Evolutionary conservation across 2,329 filamentous ascomycete species (phyloP), one percentile per base, ranked within the genome.

Genomic region (Colletotrichum shisoi): DNA sequence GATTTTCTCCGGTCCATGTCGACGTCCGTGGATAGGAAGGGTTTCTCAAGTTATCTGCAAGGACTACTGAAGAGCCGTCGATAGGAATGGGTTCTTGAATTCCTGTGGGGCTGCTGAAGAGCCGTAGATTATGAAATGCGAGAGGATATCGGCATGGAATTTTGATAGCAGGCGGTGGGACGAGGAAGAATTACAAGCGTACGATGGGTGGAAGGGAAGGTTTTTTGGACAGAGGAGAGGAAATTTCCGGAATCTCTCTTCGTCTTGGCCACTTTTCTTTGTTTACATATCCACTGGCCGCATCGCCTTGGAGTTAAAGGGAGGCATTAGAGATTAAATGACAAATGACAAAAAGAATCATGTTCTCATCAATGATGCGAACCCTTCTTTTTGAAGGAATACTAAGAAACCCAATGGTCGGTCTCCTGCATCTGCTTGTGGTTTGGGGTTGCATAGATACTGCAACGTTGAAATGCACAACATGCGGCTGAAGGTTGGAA

Each of bases 41-140:
- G 80, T 0, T 87, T 92, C 66, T 83, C 88, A 19, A 82, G 83
- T 48, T 94, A 92, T 73, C 79, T 94, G 52, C 82, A 85, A 70
- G 81, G 79, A 12, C 80, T 90, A 49, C 73, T 88, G 60, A 34
- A 34, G 31, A 34, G 31, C 83, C 12, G 81, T 80, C 15, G 87
- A 89, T 71, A 84, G 84, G 70, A 90, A 89, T 71, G 80, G 80
- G 0, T 87, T 92, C 66, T 83, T 88, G 19, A 82, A 83, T 48
- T 94, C 91, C 79, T 93, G 52, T 82, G 85, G 70, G 81, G 79
- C 80, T 90, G 48, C 73, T 88, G 60, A 87, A 84, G 75, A 79
- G 74, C 70, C 76, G 82, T 62, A 67, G 42, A 42, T 49, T 42
- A 40, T 42, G 21, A 51, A 46, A 7, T 13, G 37, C 9, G 45